Conservation (phyloP, 805 yeast genomes). For the Starmera quercuum region DNA sequence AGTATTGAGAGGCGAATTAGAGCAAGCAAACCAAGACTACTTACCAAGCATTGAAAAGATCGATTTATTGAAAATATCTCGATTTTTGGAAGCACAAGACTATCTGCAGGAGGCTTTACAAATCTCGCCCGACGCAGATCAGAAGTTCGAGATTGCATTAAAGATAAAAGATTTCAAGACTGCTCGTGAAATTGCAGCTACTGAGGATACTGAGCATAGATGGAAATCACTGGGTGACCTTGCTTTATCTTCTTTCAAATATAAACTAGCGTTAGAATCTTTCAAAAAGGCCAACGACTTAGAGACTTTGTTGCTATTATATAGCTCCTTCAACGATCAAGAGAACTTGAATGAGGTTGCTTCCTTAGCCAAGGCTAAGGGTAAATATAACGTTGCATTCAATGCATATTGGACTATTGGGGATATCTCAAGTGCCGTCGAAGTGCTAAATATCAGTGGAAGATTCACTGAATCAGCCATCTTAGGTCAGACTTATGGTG, state of each 20-base stretch:
- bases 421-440: slow-evolving; percentile 54
- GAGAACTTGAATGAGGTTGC: slow-evolving; percentile 58
- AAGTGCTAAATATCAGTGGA: slow-evolving; percentile 57
- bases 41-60: slow-evolving; percentile 56
- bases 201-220: slow-evolving; percentile 52
- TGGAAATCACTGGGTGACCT: slow-evolving; percentile 93
- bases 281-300: slow-evolving; percentile 74
- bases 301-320: slow-evolving; percentile 72
- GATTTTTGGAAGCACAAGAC: slow-evolving; percentile 93
- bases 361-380: slow-evolving; percentile 55
- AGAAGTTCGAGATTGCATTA: slow-evolving; percentile 84
- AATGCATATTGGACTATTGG: slow-evolving; percentile 87
- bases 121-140: slow-evolving; percentile 81
- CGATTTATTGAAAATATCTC: slow-evolving; percentile 71
- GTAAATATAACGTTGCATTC: slow-evolving; percentile 86
- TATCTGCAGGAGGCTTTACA: slow-evolving; percentile 75
- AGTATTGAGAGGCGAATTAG: slow-evolving; percentile 90
- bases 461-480: slow-evolving; percentile 82
- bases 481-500: slow-evolving; percentile 62
- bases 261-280: slow-evolving; percentile 72
- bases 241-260: slow-evolving; percentile 71
- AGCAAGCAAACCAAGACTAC: slow-evolving; percentile 58
- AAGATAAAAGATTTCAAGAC: slow-evolving; percentile 61
- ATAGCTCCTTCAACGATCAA: slow-evolving; percentile 73
- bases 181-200: slow-evolving; percentile 61